Conservation (phyloP, 768 basidiomycete genomes). For the Sistotremastrum niveocremeum region DNA sequence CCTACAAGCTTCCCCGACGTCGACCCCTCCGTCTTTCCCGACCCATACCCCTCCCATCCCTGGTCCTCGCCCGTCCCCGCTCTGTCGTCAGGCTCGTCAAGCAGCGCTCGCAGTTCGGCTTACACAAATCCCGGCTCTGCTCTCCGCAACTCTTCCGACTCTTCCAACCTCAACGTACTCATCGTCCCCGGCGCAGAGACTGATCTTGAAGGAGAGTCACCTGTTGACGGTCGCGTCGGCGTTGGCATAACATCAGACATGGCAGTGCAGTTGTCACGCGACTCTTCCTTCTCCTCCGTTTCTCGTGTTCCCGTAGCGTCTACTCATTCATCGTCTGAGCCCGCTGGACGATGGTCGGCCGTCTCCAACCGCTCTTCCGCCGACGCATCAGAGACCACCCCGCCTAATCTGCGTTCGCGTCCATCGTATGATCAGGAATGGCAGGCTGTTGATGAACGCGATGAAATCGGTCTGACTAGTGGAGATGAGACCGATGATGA, state of each 20-base stretch:
- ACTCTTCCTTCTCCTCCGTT: conserved; percentile 29
- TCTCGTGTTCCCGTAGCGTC: conserved; percentile 32
- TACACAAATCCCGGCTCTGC: conserved; percentile 63
- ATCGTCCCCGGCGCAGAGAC: conserved; percentile 42
- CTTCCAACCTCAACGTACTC: conserved; percentile 32
- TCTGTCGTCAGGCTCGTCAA: conserved; percentile 59
- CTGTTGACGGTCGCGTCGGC: conserved; percentile 34
- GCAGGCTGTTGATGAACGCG: conserved; percentile 60
- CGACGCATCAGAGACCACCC: conserved; percentile 24
- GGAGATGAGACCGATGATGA: conserved; percentile 35
- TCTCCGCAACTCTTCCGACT: conserved; percentile 9
- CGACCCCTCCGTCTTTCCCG: conserved; percentile 47
- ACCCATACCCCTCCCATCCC: conserved; percentile 53
- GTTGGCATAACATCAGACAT: conserved; percentile 56
- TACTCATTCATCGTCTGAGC: conserved; percentile 53
- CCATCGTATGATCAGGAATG: conserved; percentile 68
- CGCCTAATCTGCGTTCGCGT: conserved; percentile 41
- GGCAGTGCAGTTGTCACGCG: conserved; percentile 37
- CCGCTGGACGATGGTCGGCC: conserved; percentile 53
- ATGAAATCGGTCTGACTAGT: conserved; percentile 47
- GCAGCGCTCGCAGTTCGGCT: conserved; percentile 59
- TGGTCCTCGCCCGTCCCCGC: conserved; percentile 33
- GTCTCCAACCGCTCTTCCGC: conserved; percentile 17
- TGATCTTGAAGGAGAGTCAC: neutral
- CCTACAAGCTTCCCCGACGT: conserved; percentile 36